Base-by-base conservation (phyloP, 2,329 filamentous ascomycete species). In the Coniochaeta ligniaria region DNA sequence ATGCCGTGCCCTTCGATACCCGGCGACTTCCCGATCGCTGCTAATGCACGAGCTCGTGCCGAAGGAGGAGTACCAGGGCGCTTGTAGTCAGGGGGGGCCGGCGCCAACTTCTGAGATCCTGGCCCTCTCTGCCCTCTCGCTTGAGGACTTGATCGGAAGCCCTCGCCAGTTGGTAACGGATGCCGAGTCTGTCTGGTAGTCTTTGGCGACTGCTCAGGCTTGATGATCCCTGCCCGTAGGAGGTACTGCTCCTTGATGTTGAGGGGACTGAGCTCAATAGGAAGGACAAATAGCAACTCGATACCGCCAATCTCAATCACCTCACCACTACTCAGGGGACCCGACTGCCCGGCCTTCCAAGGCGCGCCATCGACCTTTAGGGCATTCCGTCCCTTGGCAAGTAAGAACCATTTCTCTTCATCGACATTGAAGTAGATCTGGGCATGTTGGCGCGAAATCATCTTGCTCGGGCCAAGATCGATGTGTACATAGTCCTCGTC, bases 271-370 rank as follows among this genome's bases (percentile, higher is more conserved):
- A 85, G 80, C 65, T 90, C 88, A 26, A 85, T 86, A 0, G 95
- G 94, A n/a, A 96, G 84, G 56, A 97, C 91, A 74, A 99, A 99
- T 81, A 98, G 94, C 95, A 99, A 99, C 77, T 99, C 94, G 1
- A 95, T 90, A 59, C 91, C 91, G 67, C 89, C 90, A 70, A 98
- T 91, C 70, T 96, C 92, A 61, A 99, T 88, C 50, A 98, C 91
- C 71, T 94, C 88, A 61, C 95, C 95, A 68, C 93, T 96, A 47
- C 86, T 85, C 28, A 99, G 81, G 33, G 84, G 77, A 36, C 85
- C 83, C 38, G 85, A 81, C 43, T 82, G 77, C 14, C 89, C 88
- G 58, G 87, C 82, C 68, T 89, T 90, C 60, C 96, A 76, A 22
- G 83, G 78, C 58, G 77, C 76, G 63, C 91, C 91, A 72, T 99